These are phyloP conservation scores for Neonectria sp. DNA, from an alignment of 2,329 filamentous ascomycete genomes.

Conservation along the genomic window DNA sequence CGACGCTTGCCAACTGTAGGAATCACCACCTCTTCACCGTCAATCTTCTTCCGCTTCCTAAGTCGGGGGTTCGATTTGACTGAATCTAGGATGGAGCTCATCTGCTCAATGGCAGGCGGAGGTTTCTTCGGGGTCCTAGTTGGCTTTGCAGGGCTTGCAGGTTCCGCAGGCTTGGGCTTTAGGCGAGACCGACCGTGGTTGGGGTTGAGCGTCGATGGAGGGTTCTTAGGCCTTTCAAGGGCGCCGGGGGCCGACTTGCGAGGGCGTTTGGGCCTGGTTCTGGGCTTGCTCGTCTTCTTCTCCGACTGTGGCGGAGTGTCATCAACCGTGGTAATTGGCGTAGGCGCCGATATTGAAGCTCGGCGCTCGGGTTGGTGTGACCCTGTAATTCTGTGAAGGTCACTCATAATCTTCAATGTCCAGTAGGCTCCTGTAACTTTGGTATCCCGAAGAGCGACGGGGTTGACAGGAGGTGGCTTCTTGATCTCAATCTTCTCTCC, in stretches of 20 bases:
- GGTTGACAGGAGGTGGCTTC: constrained; percentile 55
- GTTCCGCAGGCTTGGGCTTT: constrained; percentile 24
- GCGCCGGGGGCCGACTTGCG: constrained; percentile 60
- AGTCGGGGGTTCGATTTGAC: constrained; percentile 65
- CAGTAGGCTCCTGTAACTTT: constrained; percentile 62
- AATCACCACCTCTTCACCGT: constrained; percentile 54
- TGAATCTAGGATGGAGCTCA: constrained; percentile 64
- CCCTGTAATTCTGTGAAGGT: constrained; percentile 56
- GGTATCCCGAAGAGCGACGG: constrained; percentile 62
- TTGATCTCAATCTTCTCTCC: constrained; percentile 48
- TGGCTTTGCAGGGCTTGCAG: not conserved
- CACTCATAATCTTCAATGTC: constrained; percentile 58
- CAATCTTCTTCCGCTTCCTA: constrained; percentile 63
- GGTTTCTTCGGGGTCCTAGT: constrained; percentile 29
- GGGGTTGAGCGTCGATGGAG: constrained; percentile 54
- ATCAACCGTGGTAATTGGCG: constrained; percentile 7
- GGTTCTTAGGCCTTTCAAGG: constrained; percentile 49
- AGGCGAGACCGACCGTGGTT: constrained; percentile 53
- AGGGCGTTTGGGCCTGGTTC: constrained; percentile 50
- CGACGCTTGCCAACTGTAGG: constrained; percentile 42
- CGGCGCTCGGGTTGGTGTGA: constrained; percentile 34
- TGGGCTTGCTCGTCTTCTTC: constrained; percentile 37
- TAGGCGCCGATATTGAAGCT: constrained; percentile 36
- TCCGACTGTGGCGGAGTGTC: constrained; percentile 19
- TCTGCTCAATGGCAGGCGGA: constrained; percentile 10